Evolutionary conservation across 2,329 filamentous ascomycete genomes (phyloP).

Genomic region (Teratosphaeria gauchensis): DNA sequence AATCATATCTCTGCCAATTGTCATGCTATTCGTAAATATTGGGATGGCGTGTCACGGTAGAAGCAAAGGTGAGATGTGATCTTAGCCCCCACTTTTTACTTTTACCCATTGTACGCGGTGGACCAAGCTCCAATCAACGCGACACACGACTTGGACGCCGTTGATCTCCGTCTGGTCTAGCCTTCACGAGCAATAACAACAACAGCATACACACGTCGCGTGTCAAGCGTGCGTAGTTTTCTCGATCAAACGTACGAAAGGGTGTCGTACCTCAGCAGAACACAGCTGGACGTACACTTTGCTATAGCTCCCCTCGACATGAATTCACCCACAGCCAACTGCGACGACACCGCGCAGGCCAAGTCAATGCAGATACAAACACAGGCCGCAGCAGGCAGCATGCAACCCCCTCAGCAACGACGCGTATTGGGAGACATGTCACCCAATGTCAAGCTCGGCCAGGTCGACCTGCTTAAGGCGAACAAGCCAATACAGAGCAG

Average conservation of each 20-base stretch:
- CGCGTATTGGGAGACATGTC: slow-evolving; percentile 24
- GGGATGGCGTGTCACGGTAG: no score
- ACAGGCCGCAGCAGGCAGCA: background rate
- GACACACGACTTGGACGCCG: background rate
- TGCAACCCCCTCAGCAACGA: slow-evolving; percentile 2
- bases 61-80: background rate
- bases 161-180: background rate
- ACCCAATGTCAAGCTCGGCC: slow-evolving; percentile 18
- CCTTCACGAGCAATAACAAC: background rate
- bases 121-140: background rate
- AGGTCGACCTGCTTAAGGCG: slow-evolving; percentile 3
- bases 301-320: background rate
- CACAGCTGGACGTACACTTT: background rate
- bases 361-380: background rate
- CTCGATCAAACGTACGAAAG: background rate
- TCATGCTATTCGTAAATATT: no score
- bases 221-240: background rate
- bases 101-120: background rate
- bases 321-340: background rate
- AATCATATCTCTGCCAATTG: no score
- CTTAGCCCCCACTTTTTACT: background rate
- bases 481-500: slow-evolving; percentile 17
- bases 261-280: background rate
- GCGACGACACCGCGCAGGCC: background rate
- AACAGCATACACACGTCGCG: background rate